A percentile compares a stretch with the other conserved stretches of the same genome.
Evolutionary conservation across 176 grass and related monocot genomes (phyloP).

Genomic region (Elymus sibiricus): DNA sequence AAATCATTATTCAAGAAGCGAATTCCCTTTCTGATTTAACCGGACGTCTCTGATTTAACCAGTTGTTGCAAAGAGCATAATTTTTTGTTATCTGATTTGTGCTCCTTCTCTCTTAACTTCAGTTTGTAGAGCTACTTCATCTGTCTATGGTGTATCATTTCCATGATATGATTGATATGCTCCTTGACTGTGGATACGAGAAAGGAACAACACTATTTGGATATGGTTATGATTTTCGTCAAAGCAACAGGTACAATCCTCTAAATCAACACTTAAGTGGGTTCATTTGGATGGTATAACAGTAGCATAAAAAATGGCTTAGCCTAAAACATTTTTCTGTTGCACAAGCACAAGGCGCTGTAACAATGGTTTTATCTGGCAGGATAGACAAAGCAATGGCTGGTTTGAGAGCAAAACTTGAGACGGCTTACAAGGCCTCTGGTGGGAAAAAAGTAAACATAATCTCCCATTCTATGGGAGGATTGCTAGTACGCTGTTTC

Average conservation of each 20-base stretch:
- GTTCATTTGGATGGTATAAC: neutral
- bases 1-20: neutral
- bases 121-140: conserved; percentile 66
- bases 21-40: neutral
- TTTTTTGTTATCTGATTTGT: neutral
- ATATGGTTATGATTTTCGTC: conserved; percentile 96
- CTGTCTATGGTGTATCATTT: conserved; percentile 84
- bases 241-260: conserved; percentile 73
- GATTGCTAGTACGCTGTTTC: conserved; percentile 87
- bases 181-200: conserved; percentile 73
- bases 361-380: conserved; percentile 43
- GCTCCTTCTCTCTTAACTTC: conserved; percentile 3
- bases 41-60: neutral
- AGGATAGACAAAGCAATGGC: conserved; percentile 81
- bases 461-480: conserved; percentile 98
- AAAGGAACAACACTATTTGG: conserved; percentile 91
- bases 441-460: conserved; percentile 83
- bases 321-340: neutral
- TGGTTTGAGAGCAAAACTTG: conserved; percentile 84
- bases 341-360: conserved; percentile 9
- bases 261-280: neutral
- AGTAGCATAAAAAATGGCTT: neutral
- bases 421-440: conserved; percentile 86
- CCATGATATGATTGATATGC: conserved; percentile 96
- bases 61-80: conserved; percentile 1